These are phyloP conservation scores for Ascocoryne sarcoides DNA, from an alignment of 2,329 filamentous ascomycete genomes.

Conservation along the genomic window DNA sequence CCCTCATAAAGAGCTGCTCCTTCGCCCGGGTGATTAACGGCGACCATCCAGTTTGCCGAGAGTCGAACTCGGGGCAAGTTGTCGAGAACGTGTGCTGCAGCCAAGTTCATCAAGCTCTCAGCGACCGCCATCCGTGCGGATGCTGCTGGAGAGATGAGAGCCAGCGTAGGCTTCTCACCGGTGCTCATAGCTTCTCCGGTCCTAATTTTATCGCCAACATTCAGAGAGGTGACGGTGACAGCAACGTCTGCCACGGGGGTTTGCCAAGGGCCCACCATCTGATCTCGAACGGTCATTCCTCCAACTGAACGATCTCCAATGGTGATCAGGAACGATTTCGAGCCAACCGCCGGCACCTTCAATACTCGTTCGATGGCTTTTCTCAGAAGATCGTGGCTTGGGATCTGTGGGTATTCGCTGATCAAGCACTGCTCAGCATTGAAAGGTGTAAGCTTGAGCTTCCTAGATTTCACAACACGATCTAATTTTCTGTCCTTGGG, in stretches of 20 bases:
- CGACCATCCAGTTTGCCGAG: conserved; percentile 98
- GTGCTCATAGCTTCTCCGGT: conserved; percentile 96
- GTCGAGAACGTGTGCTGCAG: conserved; percentile 57
- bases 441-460: conserved; percentile 60
- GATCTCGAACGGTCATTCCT: conserved; percentile 79
- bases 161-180: conserved; percentile 85
- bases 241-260: conserved; percentile 89
- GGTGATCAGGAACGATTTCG: conserved; percentile 93
- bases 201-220: conserved; percentile 53
- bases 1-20: conserved; percentile 89
- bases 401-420: conserved; percentile 36
- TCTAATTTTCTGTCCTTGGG: conserved; percentile 80
- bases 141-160: conserved; percentile 79
- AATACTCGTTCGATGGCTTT: conserved; percentile 76
- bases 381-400: conserved; percentile 35
- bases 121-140: conserved; percentile 95
- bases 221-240: conserved; percentile 78
- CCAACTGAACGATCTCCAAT: conserved; percentile 91
- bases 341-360: conserved; percentile 81
- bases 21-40: conserved; percentile 87
- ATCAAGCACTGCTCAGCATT: conserved; percentile 58
- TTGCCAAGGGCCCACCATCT: conserved; percentile 96
- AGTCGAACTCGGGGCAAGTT: conserved; percentile 68
- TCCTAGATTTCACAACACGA: conserved; percentile 61
- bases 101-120: conserved; percentile 88